Percentiles rank a stretch among this genome's conserved stretches.
These are phyloP conservation scores for Debaryomyces robertsiae DNA, from an alignment of 1,139 yeast genomes.

Conservation along the genomic window DNA sequence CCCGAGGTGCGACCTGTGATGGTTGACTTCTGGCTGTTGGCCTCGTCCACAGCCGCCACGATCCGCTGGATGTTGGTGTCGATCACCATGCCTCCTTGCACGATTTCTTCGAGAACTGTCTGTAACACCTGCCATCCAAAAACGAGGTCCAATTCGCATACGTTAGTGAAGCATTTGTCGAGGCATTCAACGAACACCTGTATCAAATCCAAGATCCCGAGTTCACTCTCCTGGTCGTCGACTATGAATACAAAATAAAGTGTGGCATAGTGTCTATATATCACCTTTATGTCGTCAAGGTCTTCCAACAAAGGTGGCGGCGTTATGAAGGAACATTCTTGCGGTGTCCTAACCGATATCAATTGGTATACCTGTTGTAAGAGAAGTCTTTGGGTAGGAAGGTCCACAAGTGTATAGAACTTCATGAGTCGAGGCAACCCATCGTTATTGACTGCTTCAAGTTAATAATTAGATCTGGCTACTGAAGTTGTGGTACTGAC, in stretches of 20 bases:
- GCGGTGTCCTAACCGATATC: slow-evolving; percentile 65
- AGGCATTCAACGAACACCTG: slow-evolving; percentile 96
- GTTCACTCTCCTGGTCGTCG: slow-evolving; percentile 92
- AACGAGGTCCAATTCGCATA: slow-evolving; percentile 91
- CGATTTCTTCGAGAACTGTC: slow-evolving; percentile 86
- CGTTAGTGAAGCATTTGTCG: slow-evolving; percentile 90
- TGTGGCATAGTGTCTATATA: slow-evolving; percentile 93
- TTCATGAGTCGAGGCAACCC: slow-evolving; percentile 92
- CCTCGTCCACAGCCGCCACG: slow-evolving; percentile 76
- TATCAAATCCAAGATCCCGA: slow-evolving; percentile 89
- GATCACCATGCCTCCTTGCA: slow-evolving; percentile 99
- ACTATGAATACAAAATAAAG: slow-evolving; percentile 92
- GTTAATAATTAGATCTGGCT: slow-evolving; percentile 18
- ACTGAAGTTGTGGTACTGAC: not conserved
- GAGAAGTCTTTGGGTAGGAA: slow-evolving; percentile 71
- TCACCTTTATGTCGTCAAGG: slow-evolving; percentile 79
- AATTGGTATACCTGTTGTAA: slow-evolving; percentile 75
- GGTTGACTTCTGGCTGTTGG: slow-evolving; percentile 49
- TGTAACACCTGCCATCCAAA: slow-evolving; percentile 97
- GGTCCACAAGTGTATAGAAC: slow-evolving; percentile 88
- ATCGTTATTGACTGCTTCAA: slow-evolving; percentile 70
- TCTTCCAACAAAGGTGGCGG: slow-evolving; percentile 78
- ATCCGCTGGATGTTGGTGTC: slow-evolving; percentile 85
- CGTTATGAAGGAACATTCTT: slow-evolving; percentile 78
- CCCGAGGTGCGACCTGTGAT: slow-evolving; percentile 23